Percentiles rank a stretch among this genome's conserved stretches.
Evolutionary conservation across 2,329 filamentous ascomycete species (phyloP).

Genomic region (Phialophora tarda): DNA sequence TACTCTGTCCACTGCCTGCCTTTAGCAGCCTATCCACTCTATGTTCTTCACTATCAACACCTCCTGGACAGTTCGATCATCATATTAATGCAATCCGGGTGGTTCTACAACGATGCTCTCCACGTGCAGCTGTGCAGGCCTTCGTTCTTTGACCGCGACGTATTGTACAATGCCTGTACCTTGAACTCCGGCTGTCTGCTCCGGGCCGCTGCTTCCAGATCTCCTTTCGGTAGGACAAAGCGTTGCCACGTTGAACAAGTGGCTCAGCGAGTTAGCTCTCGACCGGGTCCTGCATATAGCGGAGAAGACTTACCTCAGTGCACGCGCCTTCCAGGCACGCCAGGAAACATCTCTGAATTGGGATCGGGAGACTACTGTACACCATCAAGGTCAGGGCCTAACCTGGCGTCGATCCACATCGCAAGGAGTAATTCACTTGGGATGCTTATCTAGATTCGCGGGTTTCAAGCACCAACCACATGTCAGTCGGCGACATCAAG

Average conservation of each 20-base stretch:
- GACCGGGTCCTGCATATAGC: neutral
- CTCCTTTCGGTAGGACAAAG: neutral
- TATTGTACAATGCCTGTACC: neutral
- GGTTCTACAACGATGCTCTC: neutral
- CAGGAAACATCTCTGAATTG: too few species aligned
- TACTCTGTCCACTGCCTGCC: neutral
- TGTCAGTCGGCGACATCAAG: neutral
- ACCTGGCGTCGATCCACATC: neutral
- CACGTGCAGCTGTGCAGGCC: neutral
- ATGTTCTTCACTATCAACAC: neutral
- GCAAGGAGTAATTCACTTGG: neutral
- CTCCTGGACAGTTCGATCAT: neutral
- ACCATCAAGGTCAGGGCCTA: neutral
- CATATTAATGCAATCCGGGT: neutral
- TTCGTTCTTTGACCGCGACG: neutral
- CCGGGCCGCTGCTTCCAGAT: neutral
- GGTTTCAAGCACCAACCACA: neutral
- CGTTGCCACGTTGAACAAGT: neutral
- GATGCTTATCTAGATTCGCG: neutral
- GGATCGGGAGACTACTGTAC: neutral
- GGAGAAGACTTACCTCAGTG: neutral
- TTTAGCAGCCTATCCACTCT: neutral
- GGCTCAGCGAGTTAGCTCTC: neutral
- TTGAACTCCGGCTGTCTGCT: neutral
- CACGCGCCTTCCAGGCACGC: too few species aligned